Base-by-base conservation (phyloP, 352 stramenopile genomes). In the Globisporangium spinosum region DNA sequence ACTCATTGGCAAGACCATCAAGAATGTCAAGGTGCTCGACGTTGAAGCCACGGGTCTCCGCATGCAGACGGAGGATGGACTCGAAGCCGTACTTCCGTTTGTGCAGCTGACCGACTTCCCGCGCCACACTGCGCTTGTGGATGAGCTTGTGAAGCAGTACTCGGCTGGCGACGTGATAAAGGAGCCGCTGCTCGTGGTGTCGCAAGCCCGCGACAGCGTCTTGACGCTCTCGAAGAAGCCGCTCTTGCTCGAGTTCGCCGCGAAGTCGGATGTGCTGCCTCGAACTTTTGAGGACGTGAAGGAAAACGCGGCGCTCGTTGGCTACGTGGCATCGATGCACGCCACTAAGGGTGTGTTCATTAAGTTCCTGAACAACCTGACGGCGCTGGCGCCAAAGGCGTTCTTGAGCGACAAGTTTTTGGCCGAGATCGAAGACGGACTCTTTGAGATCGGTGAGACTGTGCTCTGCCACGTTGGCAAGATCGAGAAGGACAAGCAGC, bases 71-170 rank as follows among this genome's bases (percentile, higher is more conserved):
- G 71, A 76, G 9, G 84, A 93, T 47, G 85, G 88, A 0, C 70
- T 94, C 47, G 80, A 94, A 56, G 88, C 77, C 23, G 63, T 94
- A 59, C 68, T 97, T 22, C 85, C 86, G 27, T 92, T 91, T 29
- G 86, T 94, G 32, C 89, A 97, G 45, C 69, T 97, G 47, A 95
- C 86, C 0, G 89, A 97, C 70, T 95, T 95, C 25, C 89, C 87
- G 12, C 87, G 87, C 17, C 68, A 92, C 34, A 90, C 87, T 2
- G 79, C 77, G 58, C 76, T 96, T 5, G 85, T 93, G 13, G 89
- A 96, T 47, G 67, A 81, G 49, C 73, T 94, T 23, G 81, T 91
- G 38, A 80, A 85, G 68, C 67, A 69, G 38, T 89, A 78, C 58
- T 71, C 66, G 3, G 72, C 63, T 35, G 86, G 83, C 20, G 80